Evolutionary conservation across 257 asterid genomes (phyloP), one percentile per base, ranked within the genome.

Genomic region (Nicotiana benthamiana): DNA sequence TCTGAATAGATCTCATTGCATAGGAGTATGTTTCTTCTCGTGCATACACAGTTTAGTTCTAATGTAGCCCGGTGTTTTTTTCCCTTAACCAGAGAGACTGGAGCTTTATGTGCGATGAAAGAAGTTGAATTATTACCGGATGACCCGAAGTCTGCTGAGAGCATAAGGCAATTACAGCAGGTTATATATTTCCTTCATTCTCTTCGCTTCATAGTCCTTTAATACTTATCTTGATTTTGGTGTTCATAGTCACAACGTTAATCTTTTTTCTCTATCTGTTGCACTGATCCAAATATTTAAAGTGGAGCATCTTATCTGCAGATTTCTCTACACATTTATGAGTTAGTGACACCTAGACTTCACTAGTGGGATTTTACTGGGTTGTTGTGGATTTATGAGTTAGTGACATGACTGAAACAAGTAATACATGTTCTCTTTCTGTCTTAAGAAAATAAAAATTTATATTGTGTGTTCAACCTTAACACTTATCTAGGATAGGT

Each of bases 41-140:
- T 48, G 11, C 40, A 79, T 64, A 27, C 60, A 67, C 82, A n/a
- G 16, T 17, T 16, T 51, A 61, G 34, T 72, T 61, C 74, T 74
- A 36, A 40, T 80, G 27, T 59, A 2, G 24, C 66, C 52, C 60
- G 43, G 2, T 46, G 54, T 30, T 28, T 24, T 57, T 13, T 75
- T 26, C 11, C 43, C n/a, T 61, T 80, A 43, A 54, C 82, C 87
- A 94, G 97, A 83, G 93, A 92, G 84, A 94, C 98, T 63, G 97
- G 98, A 83, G 97, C 97, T 56, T 92, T 91, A 84, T 94, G 98
- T 85, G 98, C 98, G 2, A 89, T 94, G 98, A 94, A 94, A 91
- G 98, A 91, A 86, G 98, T 94, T 72, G 98, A 94, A 65, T 87
- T 94, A 77, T 88, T 92, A 78, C 96, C 91, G 1, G 96, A 90